A percentile compares a stretch with the other conserved stretches of the same genome.
phyloP scores from a whole-genome alignment of 2,329 filamentous ascomycete genomes.

The Trichoderma simmonsii region DNA sequence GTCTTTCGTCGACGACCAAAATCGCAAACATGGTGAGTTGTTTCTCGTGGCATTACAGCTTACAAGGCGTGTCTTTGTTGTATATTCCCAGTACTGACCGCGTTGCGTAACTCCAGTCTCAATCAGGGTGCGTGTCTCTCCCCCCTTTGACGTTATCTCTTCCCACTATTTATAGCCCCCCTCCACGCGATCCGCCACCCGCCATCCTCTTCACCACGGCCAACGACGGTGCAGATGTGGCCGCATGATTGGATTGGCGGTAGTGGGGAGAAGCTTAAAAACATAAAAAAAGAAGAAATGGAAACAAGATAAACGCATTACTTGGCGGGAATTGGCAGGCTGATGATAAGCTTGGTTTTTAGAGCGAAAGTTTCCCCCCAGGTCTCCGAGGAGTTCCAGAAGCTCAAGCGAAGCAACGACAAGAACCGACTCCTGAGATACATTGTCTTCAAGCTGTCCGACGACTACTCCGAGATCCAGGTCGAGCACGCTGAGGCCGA shows the following conservation, averaged over 20 bases:
- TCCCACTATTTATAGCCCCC: neutral
- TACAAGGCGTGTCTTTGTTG: neutral
- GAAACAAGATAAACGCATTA: neutral
- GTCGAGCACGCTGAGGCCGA: constrained; percentile 70
- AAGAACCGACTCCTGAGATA: constrained; percentile 56
- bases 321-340: neutral
- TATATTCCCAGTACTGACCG: neutral
- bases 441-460: constrained; percentile 84
- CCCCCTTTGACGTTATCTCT: constrained; percentile 39
- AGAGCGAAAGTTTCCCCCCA: constrained; percentile 15
- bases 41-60: constrained; percentile 14
- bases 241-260: neutral
- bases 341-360: neutral
- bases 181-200: neutral
- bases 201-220: neutral
- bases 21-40: constrained; percentile 43
- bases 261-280: neutral
- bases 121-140: constrained; percentile 60
- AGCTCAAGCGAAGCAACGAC: constrained; percentile 19
- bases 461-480: constrained; percentile 78
- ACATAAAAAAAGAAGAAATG: neutral
- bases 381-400: constrained; percentile 60
- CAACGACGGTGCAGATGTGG: neutral
- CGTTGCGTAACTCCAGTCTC: constrained; percentile 47
- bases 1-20: constrained; percentile 20